phyloP scores from a whole-genome alignment of 2,329 filamentous ascomycete species.

The Aureobasidium leucospermi region DNA sequence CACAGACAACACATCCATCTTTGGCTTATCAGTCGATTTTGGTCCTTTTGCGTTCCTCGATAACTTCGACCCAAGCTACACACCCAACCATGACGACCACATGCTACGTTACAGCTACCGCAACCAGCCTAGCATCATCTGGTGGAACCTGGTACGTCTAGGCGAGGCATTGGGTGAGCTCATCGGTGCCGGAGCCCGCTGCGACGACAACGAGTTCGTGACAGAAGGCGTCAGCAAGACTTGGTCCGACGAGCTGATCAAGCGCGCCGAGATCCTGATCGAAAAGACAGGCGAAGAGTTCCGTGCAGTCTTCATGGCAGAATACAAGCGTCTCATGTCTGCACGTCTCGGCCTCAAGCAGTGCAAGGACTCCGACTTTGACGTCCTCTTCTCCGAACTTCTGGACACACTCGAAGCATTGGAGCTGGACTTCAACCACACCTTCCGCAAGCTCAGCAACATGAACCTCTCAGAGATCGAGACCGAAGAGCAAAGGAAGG shows the following conservation, averaged over 20 bases:
- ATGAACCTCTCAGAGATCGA: constrained; percentile 57
- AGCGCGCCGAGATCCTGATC: constrained; percentile 78
- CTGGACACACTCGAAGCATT: constrained; percentile 74
- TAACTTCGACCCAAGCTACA: constrained; percentile 89
- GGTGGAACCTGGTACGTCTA: constrained; percentile 94
- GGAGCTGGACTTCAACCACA: constrained; percentile 89
- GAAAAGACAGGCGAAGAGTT: constrained; percentile 76
- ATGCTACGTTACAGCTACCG: constrained; percentile 83
- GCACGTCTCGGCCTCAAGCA: constrained; percentile 67
- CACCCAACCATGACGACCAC: constrained; percentile 92
- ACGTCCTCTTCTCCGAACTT: constrained; percentile 70
- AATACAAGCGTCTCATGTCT: constrained; percentile 83
- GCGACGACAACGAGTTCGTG: constrained; percentile 66
- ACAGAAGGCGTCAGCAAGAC: constrained; percentile 64
- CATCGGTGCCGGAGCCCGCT: constrained; percentile 64
- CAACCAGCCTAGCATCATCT: constrained; percentile 92
- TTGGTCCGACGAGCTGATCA: constrained; percentile 62
- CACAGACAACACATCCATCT: constrained; percentile 92
- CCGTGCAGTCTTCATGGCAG: constrained; percentile 75
- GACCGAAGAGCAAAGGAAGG: constrained; percentile 55
- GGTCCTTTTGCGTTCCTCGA: constrained; percentile 98
- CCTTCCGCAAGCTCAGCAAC: constrained; percentile 71
- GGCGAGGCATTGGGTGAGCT: constrained; percentile 85
- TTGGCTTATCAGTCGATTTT: constrained; percentile 85
- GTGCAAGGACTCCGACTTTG: constrained; percentile 66